Evolutionary conservation across 176 grass and related monocot genomes (phyloP).

Genomic region (Puccinellia tenuiflora): DNA sequence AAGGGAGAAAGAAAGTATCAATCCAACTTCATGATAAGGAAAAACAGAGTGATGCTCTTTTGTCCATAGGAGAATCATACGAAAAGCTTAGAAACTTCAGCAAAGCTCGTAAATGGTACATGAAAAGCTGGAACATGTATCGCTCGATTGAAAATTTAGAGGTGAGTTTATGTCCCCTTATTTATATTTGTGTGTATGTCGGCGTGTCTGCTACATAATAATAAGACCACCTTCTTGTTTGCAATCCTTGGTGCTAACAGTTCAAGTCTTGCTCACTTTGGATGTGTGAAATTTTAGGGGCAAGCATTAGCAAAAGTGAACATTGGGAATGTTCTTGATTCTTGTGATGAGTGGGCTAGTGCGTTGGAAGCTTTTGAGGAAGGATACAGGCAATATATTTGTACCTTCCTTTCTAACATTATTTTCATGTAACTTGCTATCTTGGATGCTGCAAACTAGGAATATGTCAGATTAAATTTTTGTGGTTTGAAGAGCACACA

Average conservation of each 20-base stretch:
- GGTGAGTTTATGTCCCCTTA: slow-evolving; percentile 34
- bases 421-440: background rate
- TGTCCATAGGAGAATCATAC: slow-evolving; percentile 76
- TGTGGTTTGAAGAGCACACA: background rate
- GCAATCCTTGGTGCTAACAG: slow-evolving; percentile 2
- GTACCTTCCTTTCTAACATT: slow-evolving; percentile 8
- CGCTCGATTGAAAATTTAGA: slow-evolving; percentile 71
- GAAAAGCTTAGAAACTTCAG: slow-evolving; percentile 83
- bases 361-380: slow-evolving; percentile 90
- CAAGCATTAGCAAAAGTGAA: slow-evolving; percentile 95
- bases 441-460: background rate
- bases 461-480: slow-evolving; percentile 12
- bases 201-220: slow-evolving; percentile 8
- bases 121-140: slow-evolving; percentile 75
- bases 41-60: slow-evolving; percentile 72
- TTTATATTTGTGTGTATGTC: slow-evolving; percentile 10
- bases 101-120: slow-evolving; percentile 90
- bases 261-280: slow-evolving; percentile 9
- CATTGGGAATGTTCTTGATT: slow-evolving; percentile 83
- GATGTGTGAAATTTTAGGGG: slow-evolving; percentile 56
- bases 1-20: slow-evolving; percentile 77
- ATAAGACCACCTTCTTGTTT: slow-evolving; percentile 8
- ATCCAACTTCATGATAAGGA: slow-evolving; percentile 62
- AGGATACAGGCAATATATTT: slow-evolving; percentile 72
- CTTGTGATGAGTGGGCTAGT: slow-evolving; percentile 61